These are phyloP conservation scores for Dendrobium huoshanense DNA, from an alignment of 106 monocot genomes.

Conservation along the genomic window DNA sequence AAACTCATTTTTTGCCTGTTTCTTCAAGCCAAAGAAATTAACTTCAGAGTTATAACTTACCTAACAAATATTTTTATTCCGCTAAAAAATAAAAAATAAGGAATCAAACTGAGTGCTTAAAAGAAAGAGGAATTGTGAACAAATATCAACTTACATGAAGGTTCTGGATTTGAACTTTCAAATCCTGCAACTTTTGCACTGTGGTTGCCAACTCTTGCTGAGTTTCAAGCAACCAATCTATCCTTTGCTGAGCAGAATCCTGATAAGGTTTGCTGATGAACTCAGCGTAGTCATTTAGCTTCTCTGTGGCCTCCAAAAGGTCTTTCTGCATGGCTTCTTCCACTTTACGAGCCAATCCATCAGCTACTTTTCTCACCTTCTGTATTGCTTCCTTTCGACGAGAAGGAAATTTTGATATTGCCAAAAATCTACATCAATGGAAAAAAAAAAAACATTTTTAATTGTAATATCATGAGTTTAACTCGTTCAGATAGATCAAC, in stretches of 20 bases:
- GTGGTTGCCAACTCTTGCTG: constrained; percentile 36
- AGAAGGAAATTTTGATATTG: constrained; percentile 74
- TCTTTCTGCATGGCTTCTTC: constrained; percentile 83
- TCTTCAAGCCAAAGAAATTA: too few relatives aligned
- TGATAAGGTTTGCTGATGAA: constrained; percentile 60
- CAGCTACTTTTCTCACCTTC: constrained; percentile 66
- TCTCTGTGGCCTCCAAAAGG: constrained; percentile 34
- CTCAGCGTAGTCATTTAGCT: constrained; percentile 41
- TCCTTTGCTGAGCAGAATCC: constrained; percentile 48
- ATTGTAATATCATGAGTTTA: background rate
- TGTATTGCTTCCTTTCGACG: constrained; percentile 56
- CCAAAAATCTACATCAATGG: constrained; percentile 31
- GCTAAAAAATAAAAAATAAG: too few relatives aligned
- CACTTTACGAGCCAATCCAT: constrained; percentile 50
- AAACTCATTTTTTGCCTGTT: too few relatives aligned
- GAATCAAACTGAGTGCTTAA: too few relatives aligned
- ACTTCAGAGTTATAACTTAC: too few relatives aligned
- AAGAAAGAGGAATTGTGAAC: background rate
- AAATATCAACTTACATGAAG: constrained; percentile 17
- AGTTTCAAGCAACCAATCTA: constrained; percentile 36
- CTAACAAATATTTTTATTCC: too few relatives aligned
- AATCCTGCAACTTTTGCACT: constrained; percentile 32
- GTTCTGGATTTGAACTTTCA: constrained; percentile 66
- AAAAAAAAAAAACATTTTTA: too few relatives aligned
- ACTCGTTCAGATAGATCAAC: background rate